Base-by-base conservation (phyloP, 2,329 filamentous ascomycete species). In the Neurospora crassa region DNA sequence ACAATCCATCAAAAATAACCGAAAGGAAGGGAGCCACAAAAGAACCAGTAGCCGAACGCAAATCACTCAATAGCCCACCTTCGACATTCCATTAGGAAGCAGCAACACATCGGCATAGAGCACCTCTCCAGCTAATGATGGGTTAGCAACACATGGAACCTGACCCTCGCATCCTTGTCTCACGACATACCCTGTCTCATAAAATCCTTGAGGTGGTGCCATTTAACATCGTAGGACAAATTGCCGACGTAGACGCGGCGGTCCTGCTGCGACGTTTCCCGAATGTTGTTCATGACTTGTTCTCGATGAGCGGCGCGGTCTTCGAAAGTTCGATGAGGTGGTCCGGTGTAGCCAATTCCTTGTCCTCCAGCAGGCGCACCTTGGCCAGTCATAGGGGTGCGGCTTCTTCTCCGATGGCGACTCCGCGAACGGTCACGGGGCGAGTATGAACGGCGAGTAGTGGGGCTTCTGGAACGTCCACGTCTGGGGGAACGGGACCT, bases 21-120 rank as follows among this genome's bases (percentile, higher is more conserved):
- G 84, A 83, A 82, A 87, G 87, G 89, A 85, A 86, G 86, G 86
- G 90, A 84, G 87, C 87, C 89, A 91, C 84, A 91, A 87, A 89
- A 87, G 89, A 89, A 89, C 92, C 92, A 92, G 89, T 63, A 63
- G 53, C 53, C 53, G 8, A 37, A 63, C 91, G 91, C 90, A 84
- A 90, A 89, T 92, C 91, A 94, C 88, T 86, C 90, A 87, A 87
- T 92, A 92, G 88, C 93, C 93, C 94, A 98, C 95, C 95, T 99
- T 99, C 93, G 95, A 98, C 96, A 99, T 99, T 94, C 96, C 96
- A 89, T 99, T 99, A 81, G 96, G 96, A 91, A 99, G 94, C 84
- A 97, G 88, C 85, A 99, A 91, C 81, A 99, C 96, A 89, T 99
- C 96, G 87, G 96, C 96, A 86, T 97, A 99, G 86, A 98, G 90